Evolutionary conservation across 177 flowering plant genomes (phyloP).

Genomic region (Vitis hybrid): DNA sequence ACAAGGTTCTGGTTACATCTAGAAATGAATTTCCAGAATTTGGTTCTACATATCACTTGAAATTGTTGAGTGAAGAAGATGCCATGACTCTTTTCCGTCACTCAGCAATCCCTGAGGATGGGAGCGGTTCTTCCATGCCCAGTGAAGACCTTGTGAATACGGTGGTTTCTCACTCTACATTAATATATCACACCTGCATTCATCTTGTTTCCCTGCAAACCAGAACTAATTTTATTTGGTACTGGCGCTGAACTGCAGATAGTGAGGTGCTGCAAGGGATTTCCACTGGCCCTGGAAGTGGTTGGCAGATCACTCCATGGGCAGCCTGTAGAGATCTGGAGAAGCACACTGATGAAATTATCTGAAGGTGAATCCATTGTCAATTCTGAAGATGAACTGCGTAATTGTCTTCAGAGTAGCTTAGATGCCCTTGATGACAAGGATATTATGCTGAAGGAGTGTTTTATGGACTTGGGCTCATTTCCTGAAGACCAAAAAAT

Average conservation of each 20-base stretch:
- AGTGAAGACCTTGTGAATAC: not conserved
- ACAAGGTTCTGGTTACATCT: conserved; percentile 33
- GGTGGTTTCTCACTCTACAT: no score
- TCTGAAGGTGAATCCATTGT: no score
- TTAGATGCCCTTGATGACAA: no score
- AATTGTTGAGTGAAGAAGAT: conserved; percentile 22
- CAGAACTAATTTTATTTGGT: not conserved
- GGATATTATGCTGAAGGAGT: no score
- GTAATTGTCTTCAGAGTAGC: no score
- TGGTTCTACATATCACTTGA: conserved; percentile 22
- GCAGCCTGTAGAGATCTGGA: no score
- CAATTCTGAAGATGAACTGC: no score
- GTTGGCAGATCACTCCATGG: conserved; percentile 26
- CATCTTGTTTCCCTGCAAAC: not conserved
- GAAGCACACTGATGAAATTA: no score
- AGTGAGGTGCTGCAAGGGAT: no score
- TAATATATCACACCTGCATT: no score
- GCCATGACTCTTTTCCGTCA: conserved; percentile 25
- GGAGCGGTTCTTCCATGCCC: not conserved
- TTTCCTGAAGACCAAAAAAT: no score
- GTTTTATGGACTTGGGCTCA: no score
- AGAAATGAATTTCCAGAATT: conserved; percentile 20
- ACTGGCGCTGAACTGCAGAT: conserved; percentile 14
- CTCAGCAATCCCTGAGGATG: conserved; percentile 20
- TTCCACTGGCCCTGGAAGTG: conserved; percentile 23